Evolutionary conservation across 1,284 basidiomycete genomes (phyloP), one percentile per base, ranked within the genome.

Genomic region (Cyathus olla): DNA sequence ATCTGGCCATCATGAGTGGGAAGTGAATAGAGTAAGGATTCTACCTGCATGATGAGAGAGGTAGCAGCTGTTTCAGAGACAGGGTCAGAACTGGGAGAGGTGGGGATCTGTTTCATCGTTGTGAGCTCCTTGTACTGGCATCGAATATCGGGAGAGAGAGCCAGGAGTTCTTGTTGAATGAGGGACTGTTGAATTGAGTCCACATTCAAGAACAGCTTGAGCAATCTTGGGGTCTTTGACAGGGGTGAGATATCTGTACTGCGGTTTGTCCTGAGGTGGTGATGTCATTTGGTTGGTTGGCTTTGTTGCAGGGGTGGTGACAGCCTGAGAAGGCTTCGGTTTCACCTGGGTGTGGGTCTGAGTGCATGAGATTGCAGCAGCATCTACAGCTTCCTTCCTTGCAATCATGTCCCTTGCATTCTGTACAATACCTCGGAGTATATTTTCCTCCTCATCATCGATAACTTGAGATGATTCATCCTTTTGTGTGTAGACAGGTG

Each of bases 71-170:
- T 40, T n/a, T n/a, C 39, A 40, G 39, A n/a, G 39, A 11, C 11
- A 40, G 11, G n/a, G 11, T 40, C 13, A 40, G 11, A n/a, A 13
- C n/a, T 11, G 11, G 11, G 11, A n/a, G 13, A 40, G 24, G 56
- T 44, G 2, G 42, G 55, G 2, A 66, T 56, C 11, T 63, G 40
- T 39, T 63, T 65, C 5, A 66, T 63, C 1, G 61, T 54, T 3
- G 62, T 57, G 5, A 59, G 55, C 15, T 72, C 70, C 19, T 59
- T 64, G 4, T 67, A 35, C n/a, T 64, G 56, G 35, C 58, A 61
- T 1, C 68, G 59, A 27, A 71, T 55, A 10, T 71, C 68, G 0
- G 68, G 68, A 8, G 69, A 59, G 3, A 68, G 51, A 19, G 68
- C 62, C 0, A 66, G 49, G 10, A 72, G 59, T 61, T 72, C 68